phyloP scores from a whole-genome alignment of 108 stramenopile species.

The Fistulifera pelliculosa region DNA sequence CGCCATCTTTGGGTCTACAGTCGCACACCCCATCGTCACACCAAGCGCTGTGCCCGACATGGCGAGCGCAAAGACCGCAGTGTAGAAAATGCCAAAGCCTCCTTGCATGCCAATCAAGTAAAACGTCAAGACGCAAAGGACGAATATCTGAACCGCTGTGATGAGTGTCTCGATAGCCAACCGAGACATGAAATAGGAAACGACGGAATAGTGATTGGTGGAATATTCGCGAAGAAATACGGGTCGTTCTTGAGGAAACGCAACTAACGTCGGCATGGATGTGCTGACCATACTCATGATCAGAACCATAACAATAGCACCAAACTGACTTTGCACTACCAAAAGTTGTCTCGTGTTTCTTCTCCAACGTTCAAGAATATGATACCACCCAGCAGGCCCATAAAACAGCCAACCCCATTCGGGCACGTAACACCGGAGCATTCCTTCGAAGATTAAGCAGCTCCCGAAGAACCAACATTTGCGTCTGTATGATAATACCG shows the following conservation, averaged over 20 bases:
- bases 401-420: conserved; percentile 46
- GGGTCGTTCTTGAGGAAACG: conserved; percentile 80
- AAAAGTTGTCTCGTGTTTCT: background rate
- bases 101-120: conserved; percentile 29
- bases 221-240: conserved; percentile 84
- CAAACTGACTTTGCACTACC: conserved; percentile 30
- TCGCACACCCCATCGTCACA: conserved; percentile 23
- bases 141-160: conserved; percentile 43
- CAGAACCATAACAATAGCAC: conserved; percentile 52
- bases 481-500: conserved; percentile 29
- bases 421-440: conserved; percentile 34
- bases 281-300: conserved; percentile 72
- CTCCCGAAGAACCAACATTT: conserved; percentile 43
- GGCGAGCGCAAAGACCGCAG: conserved; percentile 19
- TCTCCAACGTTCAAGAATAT: conserved; percentile 59
- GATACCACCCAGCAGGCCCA: conserved; percentile 47
- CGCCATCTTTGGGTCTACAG: conserved; percentile 38
- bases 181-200: conserved; percentile 61
- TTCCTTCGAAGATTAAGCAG: conserved; percentile 33
- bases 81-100: conserved; percentile 19
- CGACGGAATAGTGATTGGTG: conserved; percentile 71
- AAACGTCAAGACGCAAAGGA: conserved; percentile 29
- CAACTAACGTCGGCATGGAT: conserved; percentile 59
- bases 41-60: conserved; percentile 40
- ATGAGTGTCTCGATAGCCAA: conserved; percentile 48